Percentiles rank a stretch among this genome's conserved stretches.
Evolutionary conservation across 2,329 filamentous ascomycete species (phyloP).

Genomic region (Microcyclospora tardicrescens): DNA sequence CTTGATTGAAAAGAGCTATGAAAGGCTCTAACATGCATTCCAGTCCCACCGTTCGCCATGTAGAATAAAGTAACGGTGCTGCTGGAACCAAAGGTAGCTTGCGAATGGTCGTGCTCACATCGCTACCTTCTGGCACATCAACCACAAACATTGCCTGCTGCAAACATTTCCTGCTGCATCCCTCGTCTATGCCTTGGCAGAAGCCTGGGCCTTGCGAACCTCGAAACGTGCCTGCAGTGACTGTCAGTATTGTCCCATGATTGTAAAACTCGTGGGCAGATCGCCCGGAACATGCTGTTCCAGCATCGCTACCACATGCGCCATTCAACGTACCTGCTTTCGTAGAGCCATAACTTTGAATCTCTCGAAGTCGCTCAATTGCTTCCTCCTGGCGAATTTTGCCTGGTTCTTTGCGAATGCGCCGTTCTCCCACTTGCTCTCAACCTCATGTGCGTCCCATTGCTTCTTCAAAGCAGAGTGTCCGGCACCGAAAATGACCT

Average conservation of each 20-base stretch:
- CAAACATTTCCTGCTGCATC: not conserved
- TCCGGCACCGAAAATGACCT: conserved; percentile 74
- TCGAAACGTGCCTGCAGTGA: conserved; percentile 60
- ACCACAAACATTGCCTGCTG: not conserved
- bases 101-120: no score
- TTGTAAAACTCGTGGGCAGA: not conserved
- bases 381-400: conserved; percentile 73
- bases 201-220: conserved; percentile 90
- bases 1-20: conserved; percentile 2
- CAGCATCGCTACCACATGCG: not conserved
- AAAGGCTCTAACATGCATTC: conserved; percentile 7
- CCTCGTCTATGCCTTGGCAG: conserved; percentile 55
- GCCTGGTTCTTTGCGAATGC: conserved; percentile 89
- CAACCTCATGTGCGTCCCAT: conserved; percentile 86
- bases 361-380: conserved; percentile 95
- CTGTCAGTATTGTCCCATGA: not conserved
- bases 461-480: conserved; percentile 69
- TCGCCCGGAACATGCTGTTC: not conserved
- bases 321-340: conserved; percentile 69
- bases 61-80: no score
- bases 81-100: no score
- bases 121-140: no score
- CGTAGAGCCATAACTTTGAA: conserved; percentile 99
- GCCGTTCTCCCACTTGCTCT: conserved; percentile 83
- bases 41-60: conserved; percentile 5